phyloP scores from a whole-genome alignment of 2,329 filamentous ascomycete genomes.

The Talaromyces sp. region DNA sequence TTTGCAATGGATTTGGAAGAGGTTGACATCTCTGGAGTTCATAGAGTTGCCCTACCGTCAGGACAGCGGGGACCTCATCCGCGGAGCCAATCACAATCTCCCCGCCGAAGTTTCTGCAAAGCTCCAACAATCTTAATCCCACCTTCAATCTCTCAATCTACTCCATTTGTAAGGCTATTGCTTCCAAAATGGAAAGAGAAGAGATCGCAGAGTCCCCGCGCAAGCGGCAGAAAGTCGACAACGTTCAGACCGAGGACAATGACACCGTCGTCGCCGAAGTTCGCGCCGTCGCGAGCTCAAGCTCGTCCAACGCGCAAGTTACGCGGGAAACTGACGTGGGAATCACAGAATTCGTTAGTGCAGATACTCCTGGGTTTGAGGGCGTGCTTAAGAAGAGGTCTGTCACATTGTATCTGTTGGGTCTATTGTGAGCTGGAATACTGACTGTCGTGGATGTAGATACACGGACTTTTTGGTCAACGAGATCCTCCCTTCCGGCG shows the following conservation, averaged over 20 bases:
- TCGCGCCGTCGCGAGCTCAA: slow-evolving; percentile 15
- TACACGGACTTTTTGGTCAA: slow-evolving; percentile 94
- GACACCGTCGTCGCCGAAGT: slow-evolving; percentile 21
- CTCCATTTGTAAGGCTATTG: neutral
- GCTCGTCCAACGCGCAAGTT: neutral
- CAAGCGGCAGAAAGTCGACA: slow-evolving; percentile 25
- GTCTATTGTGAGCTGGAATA: too few species aligned
- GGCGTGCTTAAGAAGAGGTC: slow-evolving; percentile 66
- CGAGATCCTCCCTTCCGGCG: slow-evolving; percentile 72
- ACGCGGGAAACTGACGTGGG: slow-evolving; percentile 50
- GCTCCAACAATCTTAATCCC: neutral
- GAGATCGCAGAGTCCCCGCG: slow-evolving; percentile 21
- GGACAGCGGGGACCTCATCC: neutral
- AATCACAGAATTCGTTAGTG: slow-evolving; percentile 61
- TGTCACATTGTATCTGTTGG: neutral
- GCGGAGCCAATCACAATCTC: neutral
- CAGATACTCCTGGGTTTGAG: slow-evolving; percentile 55
- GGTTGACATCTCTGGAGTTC: neutral
- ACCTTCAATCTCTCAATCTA: neutral
- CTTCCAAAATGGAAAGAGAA: slow-evolving; percentile 15
- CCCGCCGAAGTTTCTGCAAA: neutral
- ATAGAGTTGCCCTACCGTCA: neutral
- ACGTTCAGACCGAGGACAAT: slow-evolving; percentile 17
- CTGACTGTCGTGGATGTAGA: slow-evolving; percentile 37
- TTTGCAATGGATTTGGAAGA: neutral